Conservation (phyloP, 2,329 filamentous ascomycete species). For the Paecilomyces dactylethromorphus region DNA sequence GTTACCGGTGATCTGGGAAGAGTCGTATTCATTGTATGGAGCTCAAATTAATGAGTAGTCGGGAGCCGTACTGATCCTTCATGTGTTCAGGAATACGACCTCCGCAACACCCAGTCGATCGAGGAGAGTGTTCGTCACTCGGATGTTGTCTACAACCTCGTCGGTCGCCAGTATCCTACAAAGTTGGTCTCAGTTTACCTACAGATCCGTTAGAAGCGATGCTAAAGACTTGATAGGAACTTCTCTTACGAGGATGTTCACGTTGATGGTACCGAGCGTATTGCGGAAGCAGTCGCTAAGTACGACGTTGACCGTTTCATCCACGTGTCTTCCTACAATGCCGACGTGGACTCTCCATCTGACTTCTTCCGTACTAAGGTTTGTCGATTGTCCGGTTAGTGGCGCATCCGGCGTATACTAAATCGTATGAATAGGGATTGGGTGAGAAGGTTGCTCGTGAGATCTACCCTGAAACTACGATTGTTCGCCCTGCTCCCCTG, state of each 20-base stretch:
- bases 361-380: slow-evolving; percentile 92
- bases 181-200: slow-evolving; percentile 56
- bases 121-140: slow-evolving; percentile 96
- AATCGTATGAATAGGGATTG: slow-evolving; percentile 48
- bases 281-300: slow-evolving; percentile 89
- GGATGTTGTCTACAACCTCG: slow-evolving; percentile 93
- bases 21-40: slow-evolving; percentile 69
- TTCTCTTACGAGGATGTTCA: slow-evolving; percentile 90
- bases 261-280: slow-evolving; percentile 84
- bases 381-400: slow-evolving; percentile 11
- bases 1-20: slow-evolving; percentile 89
- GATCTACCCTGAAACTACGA: slow-evolving; percentile 94
- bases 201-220: neutral
- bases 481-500: slow-evolving; percentile 86
- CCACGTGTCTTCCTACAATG: slow-evolving; percentile 93
- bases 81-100: slow-evolving; percentile 70
- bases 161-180: slow-evolving; percentile 91
- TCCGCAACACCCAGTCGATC: slow-evolving; percentile 89
- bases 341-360: slow-evolving; percentile 68
- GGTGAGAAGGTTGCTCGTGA: slow-evolving; percentile 77
- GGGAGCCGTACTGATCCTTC: slow-evolving; percentile 11
- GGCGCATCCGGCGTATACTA: slow-evolving; percentile 2
- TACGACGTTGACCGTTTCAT: slow-evolving; percentile 97
- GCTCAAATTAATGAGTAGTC: neutral
- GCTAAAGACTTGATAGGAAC: slow-evolving; percentile 59